Evolutionary conservation across 2,329 filamentous ascomycete species (phyloP).

Genomic region (Lachnellula hyalina): DNA sequence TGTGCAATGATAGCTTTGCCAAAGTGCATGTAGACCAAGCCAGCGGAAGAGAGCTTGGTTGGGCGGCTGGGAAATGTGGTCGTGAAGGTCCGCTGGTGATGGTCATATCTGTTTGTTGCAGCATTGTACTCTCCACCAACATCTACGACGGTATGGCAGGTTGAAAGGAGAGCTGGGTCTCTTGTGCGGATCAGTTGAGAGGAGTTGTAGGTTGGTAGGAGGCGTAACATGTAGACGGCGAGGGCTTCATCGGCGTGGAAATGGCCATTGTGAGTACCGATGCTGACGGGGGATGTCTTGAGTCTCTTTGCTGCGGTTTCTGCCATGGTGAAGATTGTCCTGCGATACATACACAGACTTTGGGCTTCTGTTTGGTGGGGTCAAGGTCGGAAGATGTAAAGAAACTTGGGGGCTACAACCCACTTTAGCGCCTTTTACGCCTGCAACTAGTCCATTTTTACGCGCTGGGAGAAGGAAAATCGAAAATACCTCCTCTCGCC

Average conservation of each 20-base stretch:
- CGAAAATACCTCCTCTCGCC: background rate
- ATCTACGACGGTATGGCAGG: conserved; percentile 93
- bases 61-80: conserved; percentile 76
- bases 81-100: conserved; percentile 90
- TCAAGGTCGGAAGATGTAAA: background rate
- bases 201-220: conserved; percentile 72
- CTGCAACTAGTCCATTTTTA: background rate
- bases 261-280: conserved; percentile 94
- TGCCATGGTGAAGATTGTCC: conserved; percentile 51
- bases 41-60: conserved; percentile 91
- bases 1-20: conserved; percentile 76
- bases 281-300: conserved; percentile 59
- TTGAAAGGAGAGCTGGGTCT: conserved; percentile 69
- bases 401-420: background rate
- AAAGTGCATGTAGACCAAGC: conserved; percentile 94
- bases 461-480: background rate
- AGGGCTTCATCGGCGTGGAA: conserved; percentile 99
- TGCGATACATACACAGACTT: conserved; percentile 38
- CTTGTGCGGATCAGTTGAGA: conserved; percentile 80
- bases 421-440: background rate
- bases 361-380: conserved; percentile 5
- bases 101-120: conserved; percentile 75
- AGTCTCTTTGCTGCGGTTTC: conserved; percentile 74
- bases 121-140: conserved; percentile 94
- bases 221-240: conserved; percentile 90